Conservation (phyloP, 352 stramenopile genomes). For the Pilasporangium apinafurcum region DNA sequence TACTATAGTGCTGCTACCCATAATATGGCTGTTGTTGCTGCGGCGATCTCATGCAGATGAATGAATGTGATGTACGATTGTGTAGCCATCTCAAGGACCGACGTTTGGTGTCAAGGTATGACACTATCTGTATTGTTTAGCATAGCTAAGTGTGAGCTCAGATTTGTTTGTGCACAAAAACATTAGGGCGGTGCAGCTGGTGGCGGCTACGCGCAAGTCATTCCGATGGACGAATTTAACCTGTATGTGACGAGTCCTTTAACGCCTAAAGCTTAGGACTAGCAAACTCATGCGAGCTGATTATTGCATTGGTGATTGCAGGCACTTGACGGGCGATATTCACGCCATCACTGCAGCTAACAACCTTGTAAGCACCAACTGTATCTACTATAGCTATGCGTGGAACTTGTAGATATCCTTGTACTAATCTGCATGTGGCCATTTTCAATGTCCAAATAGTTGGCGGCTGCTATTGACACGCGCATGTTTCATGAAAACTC, state of each 20-base stretch:
- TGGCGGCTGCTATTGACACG: slow-evolving; percentile 97
- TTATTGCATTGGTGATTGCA: slow-evolving; percentile 9
- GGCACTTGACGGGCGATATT: slow-evolving; percentile 98
- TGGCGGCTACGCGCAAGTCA: slow-evolving; percentile 92
- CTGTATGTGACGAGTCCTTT: too few species aligned
- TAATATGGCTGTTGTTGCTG: neutral
- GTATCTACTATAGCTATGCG: neutral
- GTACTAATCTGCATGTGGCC: neutral
- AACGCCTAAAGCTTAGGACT: too few species aligned
- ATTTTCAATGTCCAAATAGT: slow-evolving; percentile 11
- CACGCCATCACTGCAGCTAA: slow-evolving; percentile 98
- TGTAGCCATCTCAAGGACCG: slow-evolving; percentile 92
- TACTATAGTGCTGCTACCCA: slow-evolving; percentile 21
- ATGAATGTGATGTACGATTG: slow-evolving; percentile 10
- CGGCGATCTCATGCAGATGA: slow-evolving; percentile 2
- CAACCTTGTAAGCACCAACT: slow-evolving; percentile 82
- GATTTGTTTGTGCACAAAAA: too few species aligned
- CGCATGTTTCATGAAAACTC: slow-evolving; percentile 96
- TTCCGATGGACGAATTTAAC: slow-evolving; percentile 98
- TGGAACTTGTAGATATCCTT: neutral
- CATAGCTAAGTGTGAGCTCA: too few species aligned
- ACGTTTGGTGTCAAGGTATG: slow-evolving; percentile 98
- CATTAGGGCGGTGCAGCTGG: slow-evolving; percentile 67
- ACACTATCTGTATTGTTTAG: too few species aligned
- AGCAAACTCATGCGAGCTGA: too few species aligned